Percentiles rank a stretch among this genome's conserved stretches.
phyloP scores from a whole-genome alignment of 1,139 yeast genomes.

The Suhomyces bolitotheri region DNA sequence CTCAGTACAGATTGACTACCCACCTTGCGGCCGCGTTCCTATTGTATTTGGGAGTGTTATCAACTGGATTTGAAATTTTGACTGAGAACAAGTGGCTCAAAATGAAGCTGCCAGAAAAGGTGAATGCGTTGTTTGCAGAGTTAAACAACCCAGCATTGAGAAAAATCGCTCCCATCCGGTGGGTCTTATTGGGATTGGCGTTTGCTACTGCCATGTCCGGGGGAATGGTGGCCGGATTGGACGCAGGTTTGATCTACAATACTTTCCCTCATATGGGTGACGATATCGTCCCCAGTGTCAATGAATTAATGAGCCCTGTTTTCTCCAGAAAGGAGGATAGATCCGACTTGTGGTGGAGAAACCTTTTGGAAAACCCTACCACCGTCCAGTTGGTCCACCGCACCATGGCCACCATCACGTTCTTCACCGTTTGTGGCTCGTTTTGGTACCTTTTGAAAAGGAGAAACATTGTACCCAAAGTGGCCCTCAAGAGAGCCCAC shows the following conservation, averaged over 20 bases:
- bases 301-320: conserved; percentile 77
- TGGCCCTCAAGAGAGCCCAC: conserved; percentile 55
- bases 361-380: conserved; percentile 90
- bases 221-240: conserved; percentile 97
- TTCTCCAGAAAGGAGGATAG: conserved; percentile 66
- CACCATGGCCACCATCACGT: conserved; percentile 79
- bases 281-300: conserved; percentile 63
- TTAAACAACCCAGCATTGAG: conserved; percentile 53
- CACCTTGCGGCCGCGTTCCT: conserved; percentile 93
- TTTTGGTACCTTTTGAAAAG: conserved; percentile 62
- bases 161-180: conserved; percentile 47
- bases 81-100: conserved; percentile 66
- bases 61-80: conserved; percentile 83
- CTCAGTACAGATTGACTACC: conserved; percentile 91
- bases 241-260: conserved; percentile 95
- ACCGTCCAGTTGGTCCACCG: conserved; percentile 94
- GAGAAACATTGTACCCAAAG: conserved; percentile 61
- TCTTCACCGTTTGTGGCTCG: conserved; percentile 64
- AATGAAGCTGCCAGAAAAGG: conserved; percentile 51
- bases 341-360: conserved; percentile 87
- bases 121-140: conserved; percentile 53
- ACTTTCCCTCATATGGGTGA: conserved; percentile 97
- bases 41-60: conserved; percentile 83
- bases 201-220: conserved; percentile 94
- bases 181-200: conserved; percentile 63